phyloP scores from a whole-genome alignment of 768 basidiomycete genomes.

The Phaffia australis region DNA sequence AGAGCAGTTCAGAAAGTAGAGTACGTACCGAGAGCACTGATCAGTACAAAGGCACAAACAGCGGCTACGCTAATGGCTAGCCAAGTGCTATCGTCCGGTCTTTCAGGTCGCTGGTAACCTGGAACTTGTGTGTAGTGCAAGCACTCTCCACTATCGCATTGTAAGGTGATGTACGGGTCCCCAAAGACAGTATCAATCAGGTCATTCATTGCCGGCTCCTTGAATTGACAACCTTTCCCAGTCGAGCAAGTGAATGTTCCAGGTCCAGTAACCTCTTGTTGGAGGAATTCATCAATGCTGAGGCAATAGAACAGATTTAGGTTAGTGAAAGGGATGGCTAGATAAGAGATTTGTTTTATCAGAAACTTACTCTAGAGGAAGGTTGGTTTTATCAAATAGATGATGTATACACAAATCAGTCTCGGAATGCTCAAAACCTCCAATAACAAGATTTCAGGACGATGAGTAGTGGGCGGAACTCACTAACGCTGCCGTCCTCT shows the following conservation, averaged over 20 bases:
- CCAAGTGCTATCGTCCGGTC: conserved; percentile 72
- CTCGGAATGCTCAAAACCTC: too few species aligned
- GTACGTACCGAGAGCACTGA: conserved; percentile 13
- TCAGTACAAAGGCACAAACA: conserved; percentile 62
- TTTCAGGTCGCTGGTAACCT: conserved; percentile 73
- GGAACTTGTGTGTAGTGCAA: conserved; percentile 87
- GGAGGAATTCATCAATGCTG: conserved; percentile 87
- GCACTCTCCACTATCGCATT: conserved; percentile 85
- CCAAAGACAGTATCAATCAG: conserved; percentile 90
- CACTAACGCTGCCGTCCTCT: conserved; percentile 84
- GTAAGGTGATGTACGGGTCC: conserved; percentile 74
- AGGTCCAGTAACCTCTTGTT: conserved; percentile 80
- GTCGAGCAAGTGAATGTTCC: conserved; percentile 68
- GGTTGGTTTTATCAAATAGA: background rate
- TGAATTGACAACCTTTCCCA: conserved; percentile 70
- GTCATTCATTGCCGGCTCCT: conserved; percentile 93
- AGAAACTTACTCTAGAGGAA: conserved; percentile 12
- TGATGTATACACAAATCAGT: background rate
- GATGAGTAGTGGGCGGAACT: conserved; percentile 34
- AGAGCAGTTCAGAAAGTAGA: background rate
- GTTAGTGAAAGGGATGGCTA: background rate
- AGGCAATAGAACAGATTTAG: background rate
- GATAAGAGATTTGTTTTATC: background rate
- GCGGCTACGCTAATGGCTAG: conserved; percentile 73
- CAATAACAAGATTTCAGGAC: background rate